Evolutionary conservation across 306 rosid genomes (phyloP), one percentile per base, ranked within the genome.

Genomic region (Canavalia gladiata): DNA sequence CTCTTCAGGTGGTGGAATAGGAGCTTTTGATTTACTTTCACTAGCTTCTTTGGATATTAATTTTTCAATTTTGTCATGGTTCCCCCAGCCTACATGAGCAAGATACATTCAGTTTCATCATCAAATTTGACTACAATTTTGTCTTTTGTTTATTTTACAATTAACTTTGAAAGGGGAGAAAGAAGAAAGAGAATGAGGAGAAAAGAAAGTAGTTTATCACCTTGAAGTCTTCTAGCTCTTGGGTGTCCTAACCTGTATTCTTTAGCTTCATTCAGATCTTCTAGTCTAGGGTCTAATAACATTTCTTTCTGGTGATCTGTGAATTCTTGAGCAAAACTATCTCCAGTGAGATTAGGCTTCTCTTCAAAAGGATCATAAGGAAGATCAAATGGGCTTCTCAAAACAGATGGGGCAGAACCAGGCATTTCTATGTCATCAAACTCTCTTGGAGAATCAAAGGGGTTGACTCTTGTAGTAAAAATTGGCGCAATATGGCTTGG

Each of bases 401-500:
- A 58, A 8, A 81, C 52, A 8, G 98, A 84, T 65, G 98, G 98
- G 2, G 99, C 99, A 69, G 99, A 93, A 81, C 97, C 94, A 50
- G 99, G 98, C 62, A 84, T 79, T 50, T 87, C 82, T 35, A 87
- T 41, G 33, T 78, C 85, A 49, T 84, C 87, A 39, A 84, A 66
- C 12, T 47, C 41, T 43, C 6, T 69, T 56, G 79, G 72, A 72
- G 78, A 73, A 80, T 57, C 85, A 12, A 78, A 59, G 12, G 85
- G 86, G 51, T 58, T 79, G 55, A 18, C 55, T 83, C 72, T 91
- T n/a, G 89, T 50, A 37, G 90, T 9, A 13, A 78, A 46, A 12
- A 93, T 33, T 29, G 94, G 91, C 51, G 93, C 85, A 81, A 91
- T 75, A 84, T 84, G 89, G 28, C 68, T 39, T 37, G 88, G 78